A percentile compares a stretch with the other conserved stretches of the same genome.
Evolutionary conservation across 2,329 filamentous ascomycete genomes (phyloP).

Genomic region (Alternaria gansuensis): DNA sequence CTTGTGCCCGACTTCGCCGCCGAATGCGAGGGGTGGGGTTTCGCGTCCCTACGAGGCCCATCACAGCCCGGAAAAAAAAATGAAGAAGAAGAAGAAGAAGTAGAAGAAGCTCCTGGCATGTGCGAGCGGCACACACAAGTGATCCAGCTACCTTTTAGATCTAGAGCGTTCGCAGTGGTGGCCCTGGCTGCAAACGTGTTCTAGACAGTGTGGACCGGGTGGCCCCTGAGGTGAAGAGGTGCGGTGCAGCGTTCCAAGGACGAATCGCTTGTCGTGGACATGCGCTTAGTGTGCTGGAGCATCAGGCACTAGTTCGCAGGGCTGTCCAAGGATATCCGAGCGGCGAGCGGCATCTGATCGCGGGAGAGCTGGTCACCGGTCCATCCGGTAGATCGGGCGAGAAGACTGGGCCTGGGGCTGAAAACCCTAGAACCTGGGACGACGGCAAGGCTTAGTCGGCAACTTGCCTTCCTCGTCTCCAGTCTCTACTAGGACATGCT

Average conservation of each 20-base stretch:
- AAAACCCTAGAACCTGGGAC: neutral
- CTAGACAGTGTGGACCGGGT: neutral
- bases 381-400: slow-evolving; percentile 4
- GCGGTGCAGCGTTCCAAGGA: neutral
- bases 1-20: slow-evolving; percentile 5
- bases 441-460: slow-evolving; percentile 4
- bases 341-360: neutral
- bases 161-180: neutral
- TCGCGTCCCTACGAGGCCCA: neutral
- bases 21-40: slow-evolving; percentile 1
- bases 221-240: neutral
- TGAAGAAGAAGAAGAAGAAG: no score
- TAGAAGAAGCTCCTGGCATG: slow-evolving; percentile 5
- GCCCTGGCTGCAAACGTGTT: slow-evolving; percentile 3
- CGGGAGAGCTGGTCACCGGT: slow-evolving; percentile 8
- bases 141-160: neutral
- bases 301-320: neutral
- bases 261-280: neutral
- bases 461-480: neutral
- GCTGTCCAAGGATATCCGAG: neutral
- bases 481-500: neutral
- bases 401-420: slow-evolving; percentile 4
- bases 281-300: slow-evolving; percentile 1
- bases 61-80: neutral
- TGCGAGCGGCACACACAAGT: neutral